A percentile compares a stretch with the other conserved stretches of the same genome.
phyloP scores from a whole-genome alignment of 441 rosid genomes.

The Gossypium davidsonii region DNA sequence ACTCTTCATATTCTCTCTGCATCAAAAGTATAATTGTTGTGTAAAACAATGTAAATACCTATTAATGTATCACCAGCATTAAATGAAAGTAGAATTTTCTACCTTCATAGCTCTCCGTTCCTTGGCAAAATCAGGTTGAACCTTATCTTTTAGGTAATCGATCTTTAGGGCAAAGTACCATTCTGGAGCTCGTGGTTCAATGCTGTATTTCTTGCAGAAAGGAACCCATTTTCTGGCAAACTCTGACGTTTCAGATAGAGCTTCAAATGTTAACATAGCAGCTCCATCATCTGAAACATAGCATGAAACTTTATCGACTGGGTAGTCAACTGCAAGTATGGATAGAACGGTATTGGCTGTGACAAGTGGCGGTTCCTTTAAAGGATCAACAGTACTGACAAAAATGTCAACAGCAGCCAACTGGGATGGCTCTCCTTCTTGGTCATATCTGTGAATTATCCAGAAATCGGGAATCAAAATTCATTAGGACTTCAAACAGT shows the following conservation, averaged over 20 bases:
- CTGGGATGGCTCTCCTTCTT: constrained; percentile 93
- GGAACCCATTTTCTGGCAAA: constrained; percentile 98
- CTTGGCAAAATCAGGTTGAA: constrained; percentile 90
- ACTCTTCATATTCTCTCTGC: constrained; percentile 98
- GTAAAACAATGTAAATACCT: constrained; percentile 4
- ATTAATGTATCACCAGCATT: neutral
- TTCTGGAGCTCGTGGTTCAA: constrained; percentile 97
- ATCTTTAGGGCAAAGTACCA: constrained; percentile 87
- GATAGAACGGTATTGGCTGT: constrained; percentile 96
- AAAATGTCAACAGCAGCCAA: constrained; percentile 94
- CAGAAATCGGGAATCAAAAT: neutral
- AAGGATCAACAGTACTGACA: constrained; percentile 95
- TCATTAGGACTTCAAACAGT: constrained; percentile 8
- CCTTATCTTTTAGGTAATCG: constrained; percentile 93
- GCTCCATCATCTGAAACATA: constrained; percentile 98
- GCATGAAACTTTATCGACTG: constrained; percentile 94
- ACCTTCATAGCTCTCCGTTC: constrained; percentile 99
- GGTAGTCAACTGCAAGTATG: constrained; percentile 92
- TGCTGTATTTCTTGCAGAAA: constrained; percentile 73
- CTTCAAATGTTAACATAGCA: constrained; percentile 90
- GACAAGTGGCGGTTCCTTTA: constrained; percentile 97
- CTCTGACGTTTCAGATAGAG: constrained; percentile 87
- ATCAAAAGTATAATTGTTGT: constrained; percentile 11
- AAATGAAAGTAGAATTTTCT: constrained; percentile 3
- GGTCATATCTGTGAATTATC: constrained; percentile 58